phyloP scores from a whole-genome alignment of 2,329 filamentous ascomycete species.

The Xylariomycetidae sp. region DNA sequence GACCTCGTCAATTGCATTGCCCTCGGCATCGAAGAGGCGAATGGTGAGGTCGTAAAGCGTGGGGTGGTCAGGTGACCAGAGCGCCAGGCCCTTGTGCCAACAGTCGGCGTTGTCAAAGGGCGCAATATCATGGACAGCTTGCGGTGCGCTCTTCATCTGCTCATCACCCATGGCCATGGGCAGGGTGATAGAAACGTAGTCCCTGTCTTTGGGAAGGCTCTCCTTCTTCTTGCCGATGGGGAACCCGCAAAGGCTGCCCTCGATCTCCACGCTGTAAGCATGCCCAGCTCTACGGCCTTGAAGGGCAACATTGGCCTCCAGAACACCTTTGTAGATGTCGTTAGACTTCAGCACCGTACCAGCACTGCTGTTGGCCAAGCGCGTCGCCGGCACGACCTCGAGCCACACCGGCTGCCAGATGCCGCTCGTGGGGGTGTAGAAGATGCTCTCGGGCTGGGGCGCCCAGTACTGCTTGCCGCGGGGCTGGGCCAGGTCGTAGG shows the following conservation, averaged over 20 bases:
- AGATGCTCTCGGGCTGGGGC: slow-evolving; percentile 53
- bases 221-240: slow-evolving; percentile 38
- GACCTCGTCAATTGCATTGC: slow-evolving; percentile 46
- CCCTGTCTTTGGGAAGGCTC: slow-evolving; percentile 41
- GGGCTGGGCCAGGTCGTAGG: slow-evolving; percentile 57
- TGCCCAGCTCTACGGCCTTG: slow-evolving; percentile 41
- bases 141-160: slow-evolving; percentile 33
- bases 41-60: slow-evolving; percentile 50
- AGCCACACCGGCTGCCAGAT: slow-evolving; percentile 55
- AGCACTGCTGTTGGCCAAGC: slow-evolving; percentile 48
- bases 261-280: slow-evolving; percentile 44
- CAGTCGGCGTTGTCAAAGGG: slow-evolving; percentile 32
- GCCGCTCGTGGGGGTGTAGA: slow-evolving; percentile 51
- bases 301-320: slow-evolving; percentile 46
- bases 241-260: slow-evolving; percentile 44
- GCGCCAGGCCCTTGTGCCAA: slow-evolving; percentile 50
- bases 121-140: slow-evolving; percentile 25
- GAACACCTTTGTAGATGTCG: slow-evolving; percentile 43
- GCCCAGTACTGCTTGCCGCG: slow-evolving; percentile 64
- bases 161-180: slow-evolving; percentile 40
- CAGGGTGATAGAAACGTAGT: slow-evolving; percentile 40
- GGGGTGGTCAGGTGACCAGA: slow-evolving; percentile 56
- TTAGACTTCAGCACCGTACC: slow-evolving; percentile 53
- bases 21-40: slow-evolving; percentile 39
- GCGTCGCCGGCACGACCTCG: slow-evolving; percentile 45